Base-by-base conservation (phyloP, 2,329 filamentous ascomycete genomes). In the Arthrobotrys sphaeroides region DNA sequence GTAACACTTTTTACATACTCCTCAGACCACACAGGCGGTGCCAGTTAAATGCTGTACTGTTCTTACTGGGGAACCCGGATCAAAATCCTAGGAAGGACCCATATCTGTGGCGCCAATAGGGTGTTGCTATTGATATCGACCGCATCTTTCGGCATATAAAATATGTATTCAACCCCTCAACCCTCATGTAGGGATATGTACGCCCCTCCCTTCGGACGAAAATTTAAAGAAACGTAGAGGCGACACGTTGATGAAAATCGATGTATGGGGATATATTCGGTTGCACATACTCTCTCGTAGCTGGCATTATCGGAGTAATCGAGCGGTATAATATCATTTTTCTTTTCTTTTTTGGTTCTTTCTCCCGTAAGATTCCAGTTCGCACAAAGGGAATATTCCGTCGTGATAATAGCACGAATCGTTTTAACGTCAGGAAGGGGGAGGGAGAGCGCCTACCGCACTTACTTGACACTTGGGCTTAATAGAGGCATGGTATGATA, bases 131-230 rank as follows among this genome's bases (percentile, higher is more conserved):
- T 55, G 51, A 55, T 55, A 55, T 55, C 51, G 31, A 55, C 51
- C 51, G 51, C 51, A 55, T 55, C 31, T 55, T 55, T 55, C 49
- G 49, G 49, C 49, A 55, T 55, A 55, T 55, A 55, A 55, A 55
- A 55, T 55, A 55, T 55, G 51, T 55, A 55, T 38, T 55, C 31
- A 24, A 55, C 51, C 51, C 51, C 51, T 55, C 51, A 55, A 55
- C 36, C n/a, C n/a, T 38, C 51, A 55, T 55, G 51, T 55, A 55
- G 31, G 31, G 18, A 38, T 55, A 55, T 55, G 51, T 55, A 55
- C n/a, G 51, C 51, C 51, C 51, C 51, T 55, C 51, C 49, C 28
- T 55, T 55, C 51, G 31, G 51, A 55, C 51, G 51, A 55, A 55
- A 55, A 24, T 38, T 55, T 31, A 38, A 38, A 55, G 51, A 22